Conservation (phyloP, 768 basidiomycete genomes). For the Lactifluus piperatus region DNA sequence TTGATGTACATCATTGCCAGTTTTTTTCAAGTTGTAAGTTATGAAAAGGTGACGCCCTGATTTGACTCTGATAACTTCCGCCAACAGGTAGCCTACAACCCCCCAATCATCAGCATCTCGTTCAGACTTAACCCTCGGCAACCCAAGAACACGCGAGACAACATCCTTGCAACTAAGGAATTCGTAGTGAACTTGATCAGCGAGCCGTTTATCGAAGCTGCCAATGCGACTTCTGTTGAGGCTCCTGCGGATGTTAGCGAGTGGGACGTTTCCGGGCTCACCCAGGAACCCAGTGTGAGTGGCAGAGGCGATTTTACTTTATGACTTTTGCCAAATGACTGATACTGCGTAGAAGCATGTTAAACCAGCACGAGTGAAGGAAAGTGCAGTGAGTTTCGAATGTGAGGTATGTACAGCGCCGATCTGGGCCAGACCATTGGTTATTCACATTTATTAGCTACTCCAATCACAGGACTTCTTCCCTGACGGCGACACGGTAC, state of each 20-base stretch:
- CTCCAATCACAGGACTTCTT: slow-evolving; percentile 43
- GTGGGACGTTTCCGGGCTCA: slow-evolving; percentile 55
- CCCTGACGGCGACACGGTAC: slow-evolving; percentile 29
- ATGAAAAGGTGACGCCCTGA: slow-evolving; percentile 1
- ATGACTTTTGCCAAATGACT: not conserved
- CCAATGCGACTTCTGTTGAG: slow-evolving; percentile 48
- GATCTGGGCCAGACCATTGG: slow-evolving; percentile 4
- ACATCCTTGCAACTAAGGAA: slow-evolving; percentile 54
- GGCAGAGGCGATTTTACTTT: not conserved
- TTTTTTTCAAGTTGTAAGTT: slow-evolving; percentile 20
- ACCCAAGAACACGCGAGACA: slow-evolving; percentile 55
- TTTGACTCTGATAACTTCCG: slow-evolving; percentile 12
- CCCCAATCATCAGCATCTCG: slow-evolving; percentile 57
- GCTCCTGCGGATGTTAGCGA: slow-evolving; percentile 44
- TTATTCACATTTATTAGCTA: slow-evolving; percentile 32
- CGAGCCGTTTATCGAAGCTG: slow-evolving; percentile 51
- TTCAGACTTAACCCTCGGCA: slow-evolving; percentile 38
- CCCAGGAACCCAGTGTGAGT: slow-evolving; percentile 44
- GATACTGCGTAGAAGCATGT: slow-evolving; percentile 34
- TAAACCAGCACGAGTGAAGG: slow-evolving; percentile 44
- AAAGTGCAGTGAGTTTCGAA: slow-evolving; percentile 53
- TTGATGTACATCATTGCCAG: slow-evolving; percentile 16
- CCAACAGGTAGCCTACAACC: slow-evolving; percentile 48
- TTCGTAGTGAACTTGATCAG: slow-evolving; percentile 70
- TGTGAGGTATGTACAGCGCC: slow-evolving; percentile 39